A percentile compares a stretch with the other conserved stretches of the same genome.
Evolutionary conservation across 345 rosid species (phyloP).

Genomic region (Anacardium occidentale): DNA sequence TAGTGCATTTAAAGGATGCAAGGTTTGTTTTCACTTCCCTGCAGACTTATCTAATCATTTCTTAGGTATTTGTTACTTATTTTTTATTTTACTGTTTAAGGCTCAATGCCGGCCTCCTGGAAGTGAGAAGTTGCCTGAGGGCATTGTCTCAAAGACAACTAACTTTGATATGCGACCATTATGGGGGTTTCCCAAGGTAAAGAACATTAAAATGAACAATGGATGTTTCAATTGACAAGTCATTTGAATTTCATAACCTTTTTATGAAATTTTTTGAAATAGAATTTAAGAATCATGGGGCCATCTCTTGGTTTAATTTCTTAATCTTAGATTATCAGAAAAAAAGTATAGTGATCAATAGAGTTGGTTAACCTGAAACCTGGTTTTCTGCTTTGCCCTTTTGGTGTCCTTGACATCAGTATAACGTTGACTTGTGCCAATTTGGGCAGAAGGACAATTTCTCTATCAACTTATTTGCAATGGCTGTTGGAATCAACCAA

Average conservation of each 20-base stretch:
- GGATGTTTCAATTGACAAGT: slow-evolving; percentile 10
- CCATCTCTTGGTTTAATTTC: not conserved
- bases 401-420: not conserved
- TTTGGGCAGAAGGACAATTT: slow-evolving; percentile 34
- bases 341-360: too few species aligned
- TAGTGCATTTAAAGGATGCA: slow-evolving; percentile 29
- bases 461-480: slow-evolving; percentile 40
- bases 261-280: not conserved
- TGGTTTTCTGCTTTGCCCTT: not conserved
- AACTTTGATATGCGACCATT: slow-evolving; percentile 61
- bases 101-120: slow-evolving; percentile 48
- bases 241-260: not conserved
- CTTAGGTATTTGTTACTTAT: slow-evolving; percentile 6
- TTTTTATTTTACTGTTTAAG: slow-evolving; percentile 32
- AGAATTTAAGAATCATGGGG: not conserved
- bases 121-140: slow-evolving; percentile 53
- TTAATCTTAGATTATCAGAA: not conserved
- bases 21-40: slow-evolving; percentile 35
- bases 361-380: not conserved
- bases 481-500: slow-evolving; percentile 65
- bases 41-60: not conserved
- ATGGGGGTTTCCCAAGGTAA: slow-evolving; percentile 59
- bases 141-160: slow-evolving; percentile 43
- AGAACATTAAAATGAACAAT: not conserved
- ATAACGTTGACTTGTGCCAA: not conserved